Evolutionary conservation across 495 filamentous ascomycete species (phyloP), one percentile per base, ranked within the genome.

Genomic region (Hypoxylon fragiforme): DNA sequence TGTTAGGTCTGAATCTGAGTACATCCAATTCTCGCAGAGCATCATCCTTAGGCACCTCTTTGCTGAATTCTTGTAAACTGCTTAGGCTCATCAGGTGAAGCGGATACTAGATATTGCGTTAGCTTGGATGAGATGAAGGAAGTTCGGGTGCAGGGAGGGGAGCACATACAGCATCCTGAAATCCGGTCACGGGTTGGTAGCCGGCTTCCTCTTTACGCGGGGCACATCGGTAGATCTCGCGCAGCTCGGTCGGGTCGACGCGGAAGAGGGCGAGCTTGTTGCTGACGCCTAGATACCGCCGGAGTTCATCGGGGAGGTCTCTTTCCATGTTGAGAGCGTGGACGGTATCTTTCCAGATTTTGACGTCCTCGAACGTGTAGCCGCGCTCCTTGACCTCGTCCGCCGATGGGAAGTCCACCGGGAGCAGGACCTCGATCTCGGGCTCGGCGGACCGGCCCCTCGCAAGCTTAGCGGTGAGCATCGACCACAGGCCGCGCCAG

Each of bases 1-100:
- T 84, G 60, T 96, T 97, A 7, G 92, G 82, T 28, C 92, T 83
- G 70, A 95, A 96, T 3, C 90, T 83, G 1, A 79, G 63, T 2
- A 85, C 80, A 32, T 84, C 85, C 9, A 96, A 75, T 13, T 67
- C 58, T 14, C 65, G 63, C 2, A 74, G 43, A 12, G 50, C 36
- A 16, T 77, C 68, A 36, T 74, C 75, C 34, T 77, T 76, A 0
- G 79, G 80, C 21, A 90, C 80, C 22, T 81, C 75, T 6, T 67
- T 57, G 21, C 73, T 73, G 18, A 91, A 78, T 46, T 91, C 83
- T 5, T 80, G 81, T 19, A 95, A 77, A 56, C 85, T 91, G 34
- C 85, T 75, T 7, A 96, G 73, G 54, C 83, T 92, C 26, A 95
- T 69, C 6, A 96, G 67, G 62, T 96, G 89, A 21, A 97, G 72